Conservation (phyloP, 73 alveolate genomes). For the Paramecium sexaurelia region DNA sequence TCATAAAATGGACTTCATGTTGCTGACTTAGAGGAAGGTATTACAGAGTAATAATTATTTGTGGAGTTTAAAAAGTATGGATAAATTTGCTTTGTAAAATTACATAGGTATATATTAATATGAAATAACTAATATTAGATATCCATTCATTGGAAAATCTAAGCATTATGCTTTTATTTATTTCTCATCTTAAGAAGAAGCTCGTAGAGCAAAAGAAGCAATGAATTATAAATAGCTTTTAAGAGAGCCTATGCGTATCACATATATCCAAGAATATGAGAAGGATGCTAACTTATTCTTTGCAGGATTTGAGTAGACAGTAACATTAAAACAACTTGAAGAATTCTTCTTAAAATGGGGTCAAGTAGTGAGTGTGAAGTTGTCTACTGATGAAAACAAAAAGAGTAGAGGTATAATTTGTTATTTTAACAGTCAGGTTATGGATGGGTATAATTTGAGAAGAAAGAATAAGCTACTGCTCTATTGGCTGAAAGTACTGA, state of each 20-base stretch:
- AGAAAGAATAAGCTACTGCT: slow-evolving; percentile 73
- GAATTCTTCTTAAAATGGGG: slow-evolving; percentile 75
- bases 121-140: neutral
- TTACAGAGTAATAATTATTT: slow-evolving; percentile 37
- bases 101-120: slow-evolving; percentile 30
- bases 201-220: slow-evolving; percentile 29
- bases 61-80: slow-evolving; percentile 57
- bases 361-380: slow-evolving; percentile 67
- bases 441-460: slow-evolving; percentile 76
- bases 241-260: slow-evolving; percentile 43
- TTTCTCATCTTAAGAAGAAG: neutral
- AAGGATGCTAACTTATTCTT: slow-evolving; percentile 72
- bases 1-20: slow-evolving; percentile 22
- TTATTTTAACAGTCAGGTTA: slow-evolving; percentile 30
- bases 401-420: slow-evolving; percentile 62
- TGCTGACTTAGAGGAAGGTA: slow-evolving; percentile 55
- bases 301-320: slow-evolving; percentile 70
- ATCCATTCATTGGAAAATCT: slow-evolving; percentile 45
- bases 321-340: slow-evolving; percentile 65
- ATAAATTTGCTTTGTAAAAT: slow-evolving; percentile 29
- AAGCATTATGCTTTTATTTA: slow-evolving; percentile 48
- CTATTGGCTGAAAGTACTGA: slow-evolving; percentile 63
- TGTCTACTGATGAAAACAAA: slow-evolving; percentile 68
- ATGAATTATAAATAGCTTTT: slow-evolving; percentile 40
- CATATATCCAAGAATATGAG: neutral